Base-by-base conservation (phyloP, 768 basidiomycete species). In the Mycena haematopus region DNA sequence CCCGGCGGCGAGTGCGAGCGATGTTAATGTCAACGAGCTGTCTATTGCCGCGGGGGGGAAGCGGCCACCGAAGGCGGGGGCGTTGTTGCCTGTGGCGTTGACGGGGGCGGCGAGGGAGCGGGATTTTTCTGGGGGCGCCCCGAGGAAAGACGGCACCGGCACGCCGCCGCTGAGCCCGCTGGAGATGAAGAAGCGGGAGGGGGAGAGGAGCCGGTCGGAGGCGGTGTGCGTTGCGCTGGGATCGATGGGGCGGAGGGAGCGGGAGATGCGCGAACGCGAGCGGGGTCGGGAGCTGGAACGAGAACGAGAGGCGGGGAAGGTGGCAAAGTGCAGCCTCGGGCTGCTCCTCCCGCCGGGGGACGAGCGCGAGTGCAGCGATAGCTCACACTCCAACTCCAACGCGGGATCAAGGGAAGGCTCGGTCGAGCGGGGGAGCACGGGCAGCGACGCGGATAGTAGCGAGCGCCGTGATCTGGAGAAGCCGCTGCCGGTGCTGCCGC, bases 221-320 rank as follows among this genome's bases (percentile, higher is more conserved):
- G 58, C 62, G 52, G 66, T 63, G 29, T 67, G 66, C 17, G 52
- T 67, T 15, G 62, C 62, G 58, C 46, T 67, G 6, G 66, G 66
- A 50, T 44, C 58, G 52, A 25, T 27, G n/a, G 61, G 65, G 52
- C 35, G 50, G 25, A 29, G 60, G 15, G 65, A 63, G 52, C 27
- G 58, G 27, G 60, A 62, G 56, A 54, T 49, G 55, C 45, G 58
- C n/a, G 60, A 62, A 33, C 21, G 40, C 4, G 38, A 42, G 24
- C 47, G n/a, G n/a, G n/a, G n/a, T n/a, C n/a, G n/a, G n/a, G n/a
- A n/a, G n/a, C n/a, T n/a, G n/a, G 60, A 62, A 33, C 21, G 40
- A 1, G 38, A 42, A 15, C 47, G 25, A 6, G 14, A 19, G 15
- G 17, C 31, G 19, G 19, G 25, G 0, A 36, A 31, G 56, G 22